Evolutionary conservation across 805 yeast species (phyloP).

Genomic region (Yarrowia bubula): DNA sequence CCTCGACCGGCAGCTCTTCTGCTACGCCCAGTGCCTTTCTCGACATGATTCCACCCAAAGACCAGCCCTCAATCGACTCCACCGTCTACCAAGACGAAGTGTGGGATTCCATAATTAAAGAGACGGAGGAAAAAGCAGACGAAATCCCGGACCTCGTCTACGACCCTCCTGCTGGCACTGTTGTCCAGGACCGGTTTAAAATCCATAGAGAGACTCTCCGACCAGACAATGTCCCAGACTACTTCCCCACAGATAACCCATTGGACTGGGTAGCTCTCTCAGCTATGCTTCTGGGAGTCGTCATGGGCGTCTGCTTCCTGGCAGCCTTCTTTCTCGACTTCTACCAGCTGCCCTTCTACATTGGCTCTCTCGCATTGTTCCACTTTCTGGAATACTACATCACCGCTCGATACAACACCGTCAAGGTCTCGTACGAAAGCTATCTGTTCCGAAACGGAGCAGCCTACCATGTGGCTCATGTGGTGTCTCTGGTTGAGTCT

Average conservation of each 20-base stretch:
- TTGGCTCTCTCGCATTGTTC: conserved; percentile 56
- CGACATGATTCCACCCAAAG: conserved; percentile 11
- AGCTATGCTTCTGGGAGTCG: conserved; percentile 37
- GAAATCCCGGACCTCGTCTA: conserved; percentile 2
- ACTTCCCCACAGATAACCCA: conserved; percentile 27
- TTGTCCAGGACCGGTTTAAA: not conserved
- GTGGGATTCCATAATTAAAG: not conserved
- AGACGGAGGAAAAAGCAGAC: not conserved
- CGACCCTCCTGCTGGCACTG: not conserved
- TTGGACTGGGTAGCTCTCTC: conserved; percentile 36
- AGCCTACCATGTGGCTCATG: conserved; percentile 58
- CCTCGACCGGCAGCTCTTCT: not conserved
- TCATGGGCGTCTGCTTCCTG: conserved; percentile 30
- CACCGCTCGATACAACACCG: conserved; percentile 72
- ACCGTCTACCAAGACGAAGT: not conserved
- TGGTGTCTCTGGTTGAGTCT: conserved; percentile 52
- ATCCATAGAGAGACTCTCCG: not conserved
- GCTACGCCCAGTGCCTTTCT: not conserved
- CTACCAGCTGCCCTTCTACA: conserved; percentile 47
- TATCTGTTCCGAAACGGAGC: conserved; percentile 64
- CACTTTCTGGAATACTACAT: conserved; percentile 80
- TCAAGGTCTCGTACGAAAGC: conserved; percentile 66
- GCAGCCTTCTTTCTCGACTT: conserved; percentile 26
- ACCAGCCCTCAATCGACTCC: conserved; percentile 11
- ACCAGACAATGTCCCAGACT: not conserved